Conservation (phyloP, 176 grass and related monocot species). For the sorghum (Sorghum bicolor) region DNA sequence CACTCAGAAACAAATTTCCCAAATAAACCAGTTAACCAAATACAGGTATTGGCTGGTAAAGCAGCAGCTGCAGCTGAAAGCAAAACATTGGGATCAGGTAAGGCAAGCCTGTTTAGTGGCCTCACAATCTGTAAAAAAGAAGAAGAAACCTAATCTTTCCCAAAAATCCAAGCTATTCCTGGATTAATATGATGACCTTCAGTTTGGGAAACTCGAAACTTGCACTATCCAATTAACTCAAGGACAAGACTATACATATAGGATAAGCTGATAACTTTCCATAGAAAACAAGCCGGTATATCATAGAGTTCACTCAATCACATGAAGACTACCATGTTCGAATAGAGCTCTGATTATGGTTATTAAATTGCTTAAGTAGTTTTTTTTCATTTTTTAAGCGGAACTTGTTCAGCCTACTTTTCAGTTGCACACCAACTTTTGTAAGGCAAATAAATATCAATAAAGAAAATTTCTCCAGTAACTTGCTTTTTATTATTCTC, state of each 20-base stretch:
- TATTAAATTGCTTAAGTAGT: neutral
- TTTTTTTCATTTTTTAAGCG: neutral
- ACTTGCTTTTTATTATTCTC: neutral
- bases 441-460: neutral
- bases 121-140: neutral
- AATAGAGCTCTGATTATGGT: neutral
- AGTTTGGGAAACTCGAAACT: neutral
- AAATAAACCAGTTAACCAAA: neutral
- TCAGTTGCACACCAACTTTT: neutral
- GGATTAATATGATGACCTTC: neutral
- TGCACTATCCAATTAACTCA: conserved; percentile 16
- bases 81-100: neutral
- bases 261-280: neutral
- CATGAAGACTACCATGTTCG: neutral
- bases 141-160: neutral
- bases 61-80: neutral
- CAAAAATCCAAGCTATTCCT: neutral
- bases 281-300: neutral
- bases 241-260: neutral
- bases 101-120: neutral
- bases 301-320: neutral
- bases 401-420: neutral
- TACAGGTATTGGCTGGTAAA: neutral
- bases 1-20: neutral
- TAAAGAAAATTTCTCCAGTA: neutral